phyloP scores from a whole-genome alignment of 768 basidiomycete genomes.

The Suillus luteus region DNA sequence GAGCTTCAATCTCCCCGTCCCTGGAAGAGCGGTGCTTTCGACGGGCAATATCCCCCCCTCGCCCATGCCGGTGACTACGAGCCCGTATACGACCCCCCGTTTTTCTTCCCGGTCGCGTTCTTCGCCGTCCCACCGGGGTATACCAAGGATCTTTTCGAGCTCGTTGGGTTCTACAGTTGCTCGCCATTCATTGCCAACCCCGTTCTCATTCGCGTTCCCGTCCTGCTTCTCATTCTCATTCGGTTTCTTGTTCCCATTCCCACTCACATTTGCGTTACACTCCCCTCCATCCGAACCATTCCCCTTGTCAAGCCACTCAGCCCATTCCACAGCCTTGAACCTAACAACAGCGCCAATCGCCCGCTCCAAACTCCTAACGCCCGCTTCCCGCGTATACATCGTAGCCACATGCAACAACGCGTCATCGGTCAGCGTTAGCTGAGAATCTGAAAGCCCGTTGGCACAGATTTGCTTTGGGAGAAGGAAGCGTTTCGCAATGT shows the following conservation, averaged over 20 bases:
- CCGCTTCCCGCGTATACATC: constrained; percentile 87
- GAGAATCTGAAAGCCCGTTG: constrained; percentile 67
- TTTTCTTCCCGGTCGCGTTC: constrained; percentile 75
- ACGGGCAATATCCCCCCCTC: constrained; percentile 86
- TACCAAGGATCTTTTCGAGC: constrained; percentile 82
- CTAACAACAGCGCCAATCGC: constrained; percentile 88
- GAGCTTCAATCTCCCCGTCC: constrained; percentile 68
- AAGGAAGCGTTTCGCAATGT: constrained; percentile 85
- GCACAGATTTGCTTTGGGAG: constrained; percentile 84
- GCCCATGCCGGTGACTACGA: constrained; percentile 87
- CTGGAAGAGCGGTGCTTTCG: constrained; percentile 80
- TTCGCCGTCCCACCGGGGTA: constrained; percentile 78
- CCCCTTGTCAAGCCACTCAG: constrained; percentile 50
- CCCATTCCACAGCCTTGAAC: constrained; percentile 91
- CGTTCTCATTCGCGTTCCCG: background rate
- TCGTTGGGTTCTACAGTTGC: constrained; percentile 64
- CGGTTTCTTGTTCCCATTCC: background rate
- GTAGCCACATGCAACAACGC: constrained; percentile 73
- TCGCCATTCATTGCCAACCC: constrained; percentile 46
- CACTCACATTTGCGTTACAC: background rate
- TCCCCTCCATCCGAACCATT: constrained; percentile 19
- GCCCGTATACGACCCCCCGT: constrained; percentile 79
- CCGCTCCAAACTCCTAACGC: constrained; percentile 88
- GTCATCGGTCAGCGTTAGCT: constrained; percentile 67
- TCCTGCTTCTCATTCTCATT: background rate